phyloP scores from a whole-genome alignment of 1,284 basidiomycete species.

The Coriolopsis trogii region DNA sequence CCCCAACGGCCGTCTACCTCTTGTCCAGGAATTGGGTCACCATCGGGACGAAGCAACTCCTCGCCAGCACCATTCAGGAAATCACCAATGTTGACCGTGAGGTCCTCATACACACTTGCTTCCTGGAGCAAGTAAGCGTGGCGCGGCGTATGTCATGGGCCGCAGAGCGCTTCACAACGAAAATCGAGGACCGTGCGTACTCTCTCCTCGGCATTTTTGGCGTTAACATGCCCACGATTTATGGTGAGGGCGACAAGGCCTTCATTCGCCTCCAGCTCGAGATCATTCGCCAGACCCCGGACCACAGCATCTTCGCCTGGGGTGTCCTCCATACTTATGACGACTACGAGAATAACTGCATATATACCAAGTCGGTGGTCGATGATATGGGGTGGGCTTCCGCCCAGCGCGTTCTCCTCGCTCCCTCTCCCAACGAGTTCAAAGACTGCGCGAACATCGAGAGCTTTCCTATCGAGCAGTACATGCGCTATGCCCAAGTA shows the following conservation, averaged over 20 bases:
- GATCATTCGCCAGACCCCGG: background rate
- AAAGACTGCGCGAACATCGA: background rate
- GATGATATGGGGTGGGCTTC: background rate
- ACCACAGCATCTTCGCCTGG: slow-evolving; percentile 10
- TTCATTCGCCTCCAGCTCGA: slow-evolving; percentile 7
- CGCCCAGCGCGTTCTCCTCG: background rate
- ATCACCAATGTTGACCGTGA: background rate
- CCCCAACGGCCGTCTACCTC: background rate
- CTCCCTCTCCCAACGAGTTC: background rate
- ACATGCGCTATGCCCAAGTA: no score
- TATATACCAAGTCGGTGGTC: background rate
- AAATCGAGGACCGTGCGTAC: slow-evolving; percentile 8
- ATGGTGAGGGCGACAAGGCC: background rate
- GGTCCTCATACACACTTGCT: background rate
- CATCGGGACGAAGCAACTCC: background rate
- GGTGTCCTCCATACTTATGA: no score
- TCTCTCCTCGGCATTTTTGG: slow-evolving; percentile 11
- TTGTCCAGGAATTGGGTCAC: background rate
- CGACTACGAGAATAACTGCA: no score
- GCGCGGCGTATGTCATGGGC: slow-evolving; percentile 7
- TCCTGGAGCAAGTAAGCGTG: background rate
- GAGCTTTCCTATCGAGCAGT: background rate
- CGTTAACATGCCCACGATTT: slow-evolving; percentile 1
- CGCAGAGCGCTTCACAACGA: background rate
- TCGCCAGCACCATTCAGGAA: background rate